Base-by-base conservation (phyloP, 306 rosid species). In the Cyamopsis tetragonoloba region DNA sequence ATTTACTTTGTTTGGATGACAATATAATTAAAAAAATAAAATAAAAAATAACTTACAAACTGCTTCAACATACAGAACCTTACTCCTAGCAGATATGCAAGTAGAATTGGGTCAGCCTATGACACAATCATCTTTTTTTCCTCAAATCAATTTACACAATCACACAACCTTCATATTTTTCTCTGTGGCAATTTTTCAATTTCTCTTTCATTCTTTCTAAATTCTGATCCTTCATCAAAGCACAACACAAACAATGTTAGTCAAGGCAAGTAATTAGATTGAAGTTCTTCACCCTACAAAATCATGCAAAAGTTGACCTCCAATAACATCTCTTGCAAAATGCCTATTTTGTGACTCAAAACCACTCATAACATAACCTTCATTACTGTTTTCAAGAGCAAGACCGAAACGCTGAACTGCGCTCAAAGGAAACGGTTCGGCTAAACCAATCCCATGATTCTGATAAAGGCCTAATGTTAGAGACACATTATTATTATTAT, bases 401-500 rank as follows among this genome's bases (percentile, higher is more conserved):
- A 86, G 82, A 5, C 92, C 95, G 1, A 81, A 86, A 1, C 89
- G 77, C 59, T 88, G 91, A 51, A 81, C 90, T 1, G 89, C 84
- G 38, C 77, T 86, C 51, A 86, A 75, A 5, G 91, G 89, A 71
- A 81, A 91, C 18, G 96, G 78, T 51, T 88, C 97, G 12, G 95
- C 63, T 13, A 91, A 72, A 44, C 85, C 83, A 9, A 85, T 80
- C 11, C 86, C 88, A 42, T 87, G 81, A 48, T 91, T 87, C 80
- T 89, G 98, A 62, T 89, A 91, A 56, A 92, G 96, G 7, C 98
- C 98, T 1, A 92, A 85, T 14, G 98, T 92, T 19, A 92, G 68
- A 1, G 98, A 92, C 23, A 92, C 91, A 27, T 78, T 86, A 22
- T 79, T 62, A 41, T 64, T 60, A 60, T 5, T 59, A 35, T n/a